Base-by-base conservation (phyloP, 2,329 filamentous ascomycete genomes). In the Neonectria neomacrospora region DNA sequence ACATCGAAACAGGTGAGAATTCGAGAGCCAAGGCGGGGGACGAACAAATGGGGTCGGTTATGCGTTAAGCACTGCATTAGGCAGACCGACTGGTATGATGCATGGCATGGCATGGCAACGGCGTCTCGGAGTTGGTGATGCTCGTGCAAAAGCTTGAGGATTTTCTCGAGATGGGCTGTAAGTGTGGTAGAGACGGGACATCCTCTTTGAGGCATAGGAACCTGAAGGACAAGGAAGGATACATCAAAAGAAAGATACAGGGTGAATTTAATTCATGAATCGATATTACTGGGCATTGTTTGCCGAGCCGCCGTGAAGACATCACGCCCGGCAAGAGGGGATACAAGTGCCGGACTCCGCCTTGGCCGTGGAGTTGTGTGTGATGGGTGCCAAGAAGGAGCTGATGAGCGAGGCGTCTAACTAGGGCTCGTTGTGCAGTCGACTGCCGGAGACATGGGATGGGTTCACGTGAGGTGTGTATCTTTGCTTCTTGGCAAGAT, bases 81-180 rank as follows among this genome's bases (percentile, higher is more conserved):
- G 76, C 72, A 73, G 67, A 73, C 74, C 75, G 63, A 73, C 67
- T 64, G 69, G 71, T 71, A 72, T 74, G 73, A 74, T 75, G 76
- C 77, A 79, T 79, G 74, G 75, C 78, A 79, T 79, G 76, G 76
- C 74, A 26, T 26, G 23, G 23, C 23, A 78, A 76, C 73, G 78
- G 78, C 78, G 78, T 80, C 77, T 78, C 73, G 78, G 78, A 78
- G 78, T 80, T 80, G 76, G 76, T 76, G 72, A 73, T 75, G 69
- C 72, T 73, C 69, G 73, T 74, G 70, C 70, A 73, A 72, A 69
- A 69, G 68, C 71, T 65, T 70, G 69, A 66, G 70, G 71, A 67
- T 74, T 73, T 71, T 61, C 72, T 72, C 68, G 58, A 71, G 72
- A 71, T 69, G 61, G 61, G 66, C 68, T 73, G 67, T 73, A 71